Conservation (phyloP, 148 eudicot genomes). For the Rhododendron williamsianum region DNA sequence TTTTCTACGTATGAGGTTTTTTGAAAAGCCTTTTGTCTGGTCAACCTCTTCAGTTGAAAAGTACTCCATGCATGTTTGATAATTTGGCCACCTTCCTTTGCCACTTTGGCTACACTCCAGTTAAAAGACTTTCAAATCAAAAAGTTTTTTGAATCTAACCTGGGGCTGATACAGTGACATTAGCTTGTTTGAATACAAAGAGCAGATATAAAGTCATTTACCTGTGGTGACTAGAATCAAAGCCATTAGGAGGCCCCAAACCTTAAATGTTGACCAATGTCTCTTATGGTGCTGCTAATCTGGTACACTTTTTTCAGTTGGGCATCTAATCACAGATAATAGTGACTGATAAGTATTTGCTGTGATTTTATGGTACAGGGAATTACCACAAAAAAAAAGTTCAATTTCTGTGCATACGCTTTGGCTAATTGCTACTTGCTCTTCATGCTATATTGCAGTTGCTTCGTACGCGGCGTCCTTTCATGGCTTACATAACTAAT, state of each 20-base stretch:
- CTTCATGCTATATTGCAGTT: constrained; percentile 49
- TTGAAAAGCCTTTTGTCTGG: neutral
- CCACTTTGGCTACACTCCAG: neutral
- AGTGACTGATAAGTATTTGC: neutral
- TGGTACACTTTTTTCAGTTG: neutral
- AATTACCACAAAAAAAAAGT: neutral
- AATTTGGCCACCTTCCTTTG: neutral
- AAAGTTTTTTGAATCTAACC: neutral
- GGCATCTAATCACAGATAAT: neutral
- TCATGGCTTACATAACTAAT: constrained; percentile 75
- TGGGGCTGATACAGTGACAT: neutral
- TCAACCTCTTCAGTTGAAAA: neutral
- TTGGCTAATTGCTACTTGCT: constrained; percentile 10
- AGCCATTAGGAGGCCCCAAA: neutral
- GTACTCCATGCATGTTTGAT: neutral
- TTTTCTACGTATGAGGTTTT: neutral
- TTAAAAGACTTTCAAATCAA: neutral
- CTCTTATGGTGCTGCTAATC: neutral
- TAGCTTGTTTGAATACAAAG: neutral
- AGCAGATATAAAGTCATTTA: neutral
- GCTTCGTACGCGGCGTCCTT: constrained; percentile 86
- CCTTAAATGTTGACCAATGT: neutral
- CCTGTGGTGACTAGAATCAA: neutral
- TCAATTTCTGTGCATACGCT: neutral
- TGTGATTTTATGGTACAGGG: neutral